These are phyloP conservation scores for Vinca minor DNA, from an alignment of 257 asterid genomes.

Conservation along the genomic window DNA sequence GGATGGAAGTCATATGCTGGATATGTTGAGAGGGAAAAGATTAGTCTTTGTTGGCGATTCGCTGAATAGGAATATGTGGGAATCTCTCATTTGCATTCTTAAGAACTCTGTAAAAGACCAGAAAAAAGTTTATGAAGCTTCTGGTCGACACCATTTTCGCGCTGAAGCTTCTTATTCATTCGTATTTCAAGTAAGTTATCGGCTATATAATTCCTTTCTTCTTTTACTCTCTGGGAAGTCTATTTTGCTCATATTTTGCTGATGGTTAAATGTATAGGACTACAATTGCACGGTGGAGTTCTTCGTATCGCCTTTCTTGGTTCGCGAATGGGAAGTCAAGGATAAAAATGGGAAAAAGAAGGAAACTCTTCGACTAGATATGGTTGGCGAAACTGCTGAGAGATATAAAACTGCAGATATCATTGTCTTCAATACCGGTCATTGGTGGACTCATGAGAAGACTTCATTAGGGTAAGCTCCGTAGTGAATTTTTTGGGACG, in stretches of 20 bases:
- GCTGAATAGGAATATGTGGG: slow-evolving; percentile 76
- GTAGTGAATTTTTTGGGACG: not conserved
- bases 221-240: no score
- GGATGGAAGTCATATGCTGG: slow-evolving; percentile 51
- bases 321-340: slow-evolving; percentile 56
- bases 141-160: slow-evolving; percentile 46
- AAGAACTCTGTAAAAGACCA: slow-evolving; percentile 47
- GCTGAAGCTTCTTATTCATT: slow-evolving; percentile 61
- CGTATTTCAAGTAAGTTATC: slow-evolving; percentile 37
- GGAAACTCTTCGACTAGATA: slow-evolving; percentile 68
- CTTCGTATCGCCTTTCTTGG: slow-evolving; percentile 61
- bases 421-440: slow-evolving; percentile 66
- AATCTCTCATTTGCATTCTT: slow-evolving; percentile 62
- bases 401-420: slow-evolving; percentile 51
- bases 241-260: not conserved
- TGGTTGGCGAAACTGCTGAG: slow-evolving; percentile 35
- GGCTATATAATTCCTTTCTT: not conserved
- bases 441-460: slow-evolving; percentile 87
- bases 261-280: slow-evolving; percentile 31
- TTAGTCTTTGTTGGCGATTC: slow-evolving; percentile 71
- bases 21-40: slow-evolving; percentile 51
- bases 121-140: slow-evolving; percentile 56
- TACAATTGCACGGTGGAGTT: slow-evolving; percentile 51
- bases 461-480: slow-evolving; percentile 50
- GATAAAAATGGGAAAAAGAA: slow-evolving; percentile 37